These are phyloP conservation scores for Musa balbisiana DNA, from an alignment of 202 grass and related monocot species.

Conservation along the genomic window DNA sequence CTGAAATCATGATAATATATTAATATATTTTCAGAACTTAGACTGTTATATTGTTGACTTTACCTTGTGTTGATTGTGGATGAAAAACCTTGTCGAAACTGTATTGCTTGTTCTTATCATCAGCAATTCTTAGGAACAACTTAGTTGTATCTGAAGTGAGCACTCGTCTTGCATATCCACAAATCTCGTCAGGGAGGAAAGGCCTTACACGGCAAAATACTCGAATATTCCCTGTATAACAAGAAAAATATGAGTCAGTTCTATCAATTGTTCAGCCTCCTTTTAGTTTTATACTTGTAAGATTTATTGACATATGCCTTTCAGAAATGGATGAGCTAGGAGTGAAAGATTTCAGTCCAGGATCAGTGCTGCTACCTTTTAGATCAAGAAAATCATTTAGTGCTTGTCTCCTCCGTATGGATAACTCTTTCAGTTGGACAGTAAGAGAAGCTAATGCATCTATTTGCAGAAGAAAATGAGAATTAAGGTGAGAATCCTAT, in stretches of 20 bases:
- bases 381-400: slow-evolving; percentile 87
- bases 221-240: slow-evolving; percentile 69
- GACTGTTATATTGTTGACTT: background rate
- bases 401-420: slow-evolving; percentile 50
- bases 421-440: slow-evolving; percentile 50
- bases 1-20: slow-evolving; percentile 1
- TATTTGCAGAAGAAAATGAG: slow-evolving; percentile 27
- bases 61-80: slow-evolving; percentile 82
- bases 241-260: slow-evolving; percentile 20
- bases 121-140: slow-evolving; percentile 51
- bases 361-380: slow-evolving; percentile 61
- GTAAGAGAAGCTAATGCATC: slow-evolving; percentile 55
- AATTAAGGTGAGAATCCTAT: slow-evolving; percentile 11
- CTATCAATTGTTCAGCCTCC: slow-evolving; percentile 12
- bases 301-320: slow-evolving; percentile 8
- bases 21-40: background rate
- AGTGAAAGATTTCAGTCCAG: background rate
- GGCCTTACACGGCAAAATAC: slow-evolving; percentile 85
- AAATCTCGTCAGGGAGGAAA: slow-evolving; percentile 48
- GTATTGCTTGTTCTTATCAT: slow-evolving; percentile 84
- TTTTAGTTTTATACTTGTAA: background rate
- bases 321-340: background rate
- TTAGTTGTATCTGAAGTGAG: slow-evolving; percentile 61
- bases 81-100: slow-evolving; percentile 94
- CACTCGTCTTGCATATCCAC: slow-evolving; percentile 30